Evolutionary conservation across 2,329 filamentous ascomycete species (phyloP).

Genomic region (Monosporascus sp.): DNA sequence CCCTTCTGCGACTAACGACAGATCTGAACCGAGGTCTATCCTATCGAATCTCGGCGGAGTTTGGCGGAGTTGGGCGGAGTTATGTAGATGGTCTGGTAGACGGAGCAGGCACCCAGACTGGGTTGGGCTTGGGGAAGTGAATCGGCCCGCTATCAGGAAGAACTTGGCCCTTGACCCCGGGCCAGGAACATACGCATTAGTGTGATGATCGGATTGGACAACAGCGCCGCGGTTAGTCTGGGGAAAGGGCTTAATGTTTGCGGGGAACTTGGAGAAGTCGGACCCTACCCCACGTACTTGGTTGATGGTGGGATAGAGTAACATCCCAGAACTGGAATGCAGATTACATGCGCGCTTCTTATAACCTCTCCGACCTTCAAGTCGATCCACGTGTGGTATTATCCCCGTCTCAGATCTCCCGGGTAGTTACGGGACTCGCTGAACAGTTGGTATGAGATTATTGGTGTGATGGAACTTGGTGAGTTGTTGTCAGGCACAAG

Average conservation of each 20-base stretch:
- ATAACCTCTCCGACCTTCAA: too few species aligned
- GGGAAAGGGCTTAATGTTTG: neutral
- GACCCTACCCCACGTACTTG: neutral
- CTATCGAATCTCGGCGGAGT: neutral
- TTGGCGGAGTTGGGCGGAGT: neutral
- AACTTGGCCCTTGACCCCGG: neutral
- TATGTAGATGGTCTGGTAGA: neutral
- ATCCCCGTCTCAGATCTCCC: too few species aligned
- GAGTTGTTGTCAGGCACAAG: too few species aligned
- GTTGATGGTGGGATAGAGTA: too few species aligned
- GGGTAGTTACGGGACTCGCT: too few species aligned
- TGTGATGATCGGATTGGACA: neutral
- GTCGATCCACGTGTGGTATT: too few species aligned
- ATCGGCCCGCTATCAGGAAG: neutral
- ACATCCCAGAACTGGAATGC: too few species aligned
- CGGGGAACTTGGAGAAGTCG: neutral
- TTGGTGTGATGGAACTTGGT: too few species aligned
- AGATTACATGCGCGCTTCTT: too few species aligned
- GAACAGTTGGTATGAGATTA: too few species aligned
- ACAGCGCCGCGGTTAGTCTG: neutral
- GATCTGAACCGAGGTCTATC: neutral
- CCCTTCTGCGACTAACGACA: neutral
- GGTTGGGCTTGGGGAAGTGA: neutral
- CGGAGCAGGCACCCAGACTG: neutral
- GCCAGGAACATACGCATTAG: neutral